A percentile compares a stretch with the other conserved stretches of the same genome.
These are phyloP conservation scores for Botrytis medusae DNA, from an alignment of 2,329 filamentous ascomycete genomes.

Conservation along the genomic window DNA sequence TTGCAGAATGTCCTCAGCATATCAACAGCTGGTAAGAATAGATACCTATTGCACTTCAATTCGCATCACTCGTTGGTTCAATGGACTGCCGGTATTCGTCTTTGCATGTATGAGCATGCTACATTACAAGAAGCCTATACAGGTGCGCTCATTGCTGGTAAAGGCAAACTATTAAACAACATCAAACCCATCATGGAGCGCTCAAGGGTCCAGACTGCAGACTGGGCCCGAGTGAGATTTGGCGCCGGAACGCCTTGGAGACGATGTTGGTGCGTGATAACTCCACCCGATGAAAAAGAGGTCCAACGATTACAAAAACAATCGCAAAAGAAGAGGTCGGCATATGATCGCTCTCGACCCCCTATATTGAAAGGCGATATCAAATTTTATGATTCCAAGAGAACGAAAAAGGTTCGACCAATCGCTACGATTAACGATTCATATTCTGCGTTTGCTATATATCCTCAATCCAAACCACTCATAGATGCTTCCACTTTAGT, in stretches of 20 bases:
- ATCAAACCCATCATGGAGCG: conserved; percentile 88
- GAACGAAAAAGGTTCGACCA: conserved; percentile 85
- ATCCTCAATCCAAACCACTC: conserved; percentile 88
- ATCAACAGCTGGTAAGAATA: conserved; percentile 92
- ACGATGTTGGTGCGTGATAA: conserved; percentile 94
- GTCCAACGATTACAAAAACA: conserved; percentile 80
- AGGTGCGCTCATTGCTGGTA: conserved; percentile 90
- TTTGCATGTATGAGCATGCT: conserved; percentile 92
- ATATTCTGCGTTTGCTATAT: conserved; percentile 91
- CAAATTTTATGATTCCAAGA: conserved; percentile 89
- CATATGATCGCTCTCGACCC: conserved; percentile 71
- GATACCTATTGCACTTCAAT: conserved; percentile 94
- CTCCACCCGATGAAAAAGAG: conserved; percentile 91
- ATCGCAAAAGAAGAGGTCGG: conserved; percentile 75
- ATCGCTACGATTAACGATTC: conserved; percentile 91
- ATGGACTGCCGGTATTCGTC: conserved; percentile 92
- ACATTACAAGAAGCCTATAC: conserved; percentile 96
- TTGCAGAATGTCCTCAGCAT: conserved; percentile 94
- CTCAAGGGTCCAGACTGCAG: conserved; percentile 72
- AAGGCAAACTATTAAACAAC: conserved; percentile 85
- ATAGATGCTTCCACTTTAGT: conserved; percentile 93
- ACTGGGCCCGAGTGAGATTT: conserved; percentile 94
- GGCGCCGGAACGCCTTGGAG: conserved; percentile 95
- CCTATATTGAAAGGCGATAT: conserved; percentile 80
- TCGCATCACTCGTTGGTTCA: conserved; percentile 89